phyloP scores from a whole-genome alignment of 2,329 filamentous ascomycete genomes.

The Paraconiothyrium brasiliense region DNA sequence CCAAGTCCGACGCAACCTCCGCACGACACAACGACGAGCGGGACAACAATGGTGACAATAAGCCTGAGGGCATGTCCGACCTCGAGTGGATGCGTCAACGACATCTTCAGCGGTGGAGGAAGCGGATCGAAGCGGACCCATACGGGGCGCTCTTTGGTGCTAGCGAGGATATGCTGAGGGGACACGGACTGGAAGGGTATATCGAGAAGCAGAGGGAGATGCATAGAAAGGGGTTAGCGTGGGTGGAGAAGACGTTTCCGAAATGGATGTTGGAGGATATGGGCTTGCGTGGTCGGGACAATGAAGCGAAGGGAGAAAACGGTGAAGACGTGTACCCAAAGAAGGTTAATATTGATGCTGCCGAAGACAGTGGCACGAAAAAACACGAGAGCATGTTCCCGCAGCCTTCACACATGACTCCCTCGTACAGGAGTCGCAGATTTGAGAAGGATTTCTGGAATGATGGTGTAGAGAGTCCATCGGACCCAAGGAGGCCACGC shows the following conservation, averaged over 20 bases:
- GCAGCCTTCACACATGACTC: slow-evolving; percentile 22
- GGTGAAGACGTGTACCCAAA: slow-evolving; percentile 22
- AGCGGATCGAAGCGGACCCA: slow-evolving; percentile 50
- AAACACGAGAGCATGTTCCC: slow-evolving; percentile 24
- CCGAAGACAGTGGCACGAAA: slow-evolving; percentile 8
- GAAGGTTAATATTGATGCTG: slow-evolving; percentile 22
- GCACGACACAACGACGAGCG: slow-evolving; percentile 33
- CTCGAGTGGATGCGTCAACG: slow-evolving; percentile 43
- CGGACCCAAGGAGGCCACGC: slow-evolving; percentile 40
- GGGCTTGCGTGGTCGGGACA: slow-evolving; percentile 17
- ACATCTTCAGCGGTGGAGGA: slow-evolving; percentile 41
- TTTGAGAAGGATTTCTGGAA: slow-evolving; percentile 30
- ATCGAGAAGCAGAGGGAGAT: slow-evolving; percentile 4
- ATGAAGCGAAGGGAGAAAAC: slow-evolving; percentile 1
- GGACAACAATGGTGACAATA: slow-evolving; percentile 22
- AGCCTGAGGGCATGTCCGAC: slow-evolving; percentile 37
- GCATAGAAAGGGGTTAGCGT: slow-evolving; percentile 33
- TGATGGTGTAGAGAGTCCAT: slow-evolving; percentile 40
- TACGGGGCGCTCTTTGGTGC: slow-evolving; percentile 56
- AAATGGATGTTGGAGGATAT: slow-evolving; percentile 45
- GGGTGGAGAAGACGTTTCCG: slow-evolving; percentile 41
- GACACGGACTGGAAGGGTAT: slow-evolving; percentile 33
- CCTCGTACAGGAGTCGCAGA: slow-evolving; percentile 13
- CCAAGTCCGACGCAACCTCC: slow-evolving; percentile 29
- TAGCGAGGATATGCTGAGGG: slow-evolving; percentile 45